Percentiles rank a stretch among this genome's conserved stretches.
Evolutionary conservation across 148 eudicot genomes (phyloP).

Genomic region (Chenopodium album): DNA sequence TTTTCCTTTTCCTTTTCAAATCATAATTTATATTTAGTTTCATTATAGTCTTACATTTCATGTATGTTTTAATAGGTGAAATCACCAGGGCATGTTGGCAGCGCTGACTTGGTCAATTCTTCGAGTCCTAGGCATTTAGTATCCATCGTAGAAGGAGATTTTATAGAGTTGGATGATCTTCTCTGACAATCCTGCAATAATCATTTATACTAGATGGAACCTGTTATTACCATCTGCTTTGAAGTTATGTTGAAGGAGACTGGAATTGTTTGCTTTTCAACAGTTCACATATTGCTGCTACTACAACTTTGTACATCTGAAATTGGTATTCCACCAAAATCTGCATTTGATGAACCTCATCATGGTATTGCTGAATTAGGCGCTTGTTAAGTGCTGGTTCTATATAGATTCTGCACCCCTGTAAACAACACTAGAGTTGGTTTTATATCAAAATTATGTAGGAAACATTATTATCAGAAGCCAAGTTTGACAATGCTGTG

Average conservation of each 20-base stretch:
- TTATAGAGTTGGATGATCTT: conserved; percentile 49
- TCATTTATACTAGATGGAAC: not conserved
- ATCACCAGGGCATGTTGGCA: conserved; percentile 22
- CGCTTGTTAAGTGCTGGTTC: too few relatives aligned
- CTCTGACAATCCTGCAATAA: conserved; percentile 10
- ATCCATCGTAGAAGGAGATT: conserved; percentile 40
- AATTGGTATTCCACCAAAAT: not conserved
- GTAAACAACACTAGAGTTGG: not conserved
- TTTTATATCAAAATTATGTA: conserved; percentile 1
- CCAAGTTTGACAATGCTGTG: not conserved
- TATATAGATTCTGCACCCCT: not conserved
- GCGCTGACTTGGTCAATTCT: conserved; percentile 14
- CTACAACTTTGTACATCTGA: not conserved
- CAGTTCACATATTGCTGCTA: conserved; percentile 1
- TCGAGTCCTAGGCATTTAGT: conserved; percentile 20
- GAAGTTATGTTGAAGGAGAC: not conserved
- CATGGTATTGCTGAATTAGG: not conserved
- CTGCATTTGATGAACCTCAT: not conserved
- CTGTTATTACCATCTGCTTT: not conserved
- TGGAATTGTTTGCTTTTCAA: not conserved
- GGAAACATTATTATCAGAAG: conserved; percentile 5
- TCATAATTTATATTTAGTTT: not conserved
- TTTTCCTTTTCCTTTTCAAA: not conserved
- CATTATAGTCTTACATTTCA: not conserved
- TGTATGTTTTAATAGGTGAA: conserved; percentile 29